Base-by-base conservation (phyloP, 495 filamentous ascomycete species). In the Evansstolkia leycettana region DNA sequence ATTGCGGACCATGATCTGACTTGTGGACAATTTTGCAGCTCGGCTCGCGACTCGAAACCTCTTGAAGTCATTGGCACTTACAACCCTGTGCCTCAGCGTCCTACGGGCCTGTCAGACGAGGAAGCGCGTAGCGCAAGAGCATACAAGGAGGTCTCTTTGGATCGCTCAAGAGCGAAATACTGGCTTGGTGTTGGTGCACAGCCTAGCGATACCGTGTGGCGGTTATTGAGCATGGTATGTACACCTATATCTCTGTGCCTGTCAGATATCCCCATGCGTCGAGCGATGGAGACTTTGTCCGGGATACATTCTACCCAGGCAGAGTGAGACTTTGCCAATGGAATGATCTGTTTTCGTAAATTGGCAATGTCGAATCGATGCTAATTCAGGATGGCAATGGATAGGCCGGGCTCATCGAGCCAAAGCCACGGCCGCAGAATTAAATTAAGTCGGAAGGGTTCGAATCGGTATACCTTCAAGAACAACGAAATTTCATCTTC, bases 171-270 rank as follows among this genome's bases (percentile, higher is more conserved):
- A 31, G 82, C 88, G 35, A 78, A 82, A 57, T 98, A 98, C 62
- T 98, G 90, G 90, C 65, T 98, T 10, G 90, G 90, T 54, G 88
- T 95, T 7, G 90, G 90, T 2, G 90, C 90, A 26, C 90, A 98
- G 60, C 88, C 90, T 17, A 87, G 78, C 44, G 84, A 94, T 44
- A 72, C 82, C 3, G 82, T 78, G 17, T 92, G 86, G 90, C 69
- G 86, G 60, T 50, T 98, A 45, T 57, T 98, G 57, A 65, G 66
- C 34, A 76, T 94, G 82, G 90, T 94, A 66, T 33, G 81, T 60
- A 25, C 19, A 30, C 9, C 20, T 23, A 4, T 23, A 23, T 23
- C 20, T 9, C 4, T 4, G 9, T 23, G 20, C 5, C 20, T 4
- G 9, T 23, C 20, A 23, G n/a, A n/a, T n/a, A n/a, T n/a, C n/a